A percentile compares a stretch with the other conserved stretches of the same genome.
Conservation (phyloP, 805 yeast genomes). For the Torulaspora quercuum region DNA sequence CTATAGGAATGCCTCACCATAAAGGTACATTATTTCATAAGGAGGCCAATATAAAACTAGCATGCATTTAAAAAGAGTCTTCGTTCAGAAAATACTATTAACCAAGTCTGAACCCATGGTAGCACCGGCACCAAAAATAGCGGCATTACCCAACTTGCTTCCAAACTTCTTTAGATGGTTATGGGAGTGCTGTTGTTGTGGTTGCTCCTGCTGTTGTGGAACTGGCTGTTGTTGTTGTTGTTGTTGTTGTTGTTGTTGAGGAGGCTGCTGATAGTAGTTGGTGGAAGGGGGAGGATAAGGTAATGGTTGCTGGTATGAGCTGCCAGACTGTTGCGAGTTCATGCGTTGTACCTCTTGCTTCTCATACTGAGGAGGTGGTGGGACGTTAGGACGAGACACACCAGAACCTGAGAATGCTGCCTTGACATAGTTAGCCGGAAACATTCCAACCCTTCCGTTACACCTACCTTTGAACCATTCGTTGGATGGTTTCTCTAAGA, state of each 20-base stretch:
- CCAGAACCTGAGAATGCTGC: conserved; percentile 26
- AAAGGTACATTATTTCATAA: too few species aligned
- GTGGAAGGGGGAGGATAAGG: conserved; percentile 54
- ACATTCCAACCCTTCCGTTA: conserved; percentile 66
- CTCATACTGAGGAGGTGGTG: conserved; percentile 28
- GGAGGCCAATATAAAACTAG: too few species aligned
- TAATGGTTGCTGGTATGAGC: conserved; percentile 30
- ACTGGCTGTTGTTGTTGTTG: conserved; percentile 34
- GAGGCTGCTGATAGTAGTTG: conserved; percentile 44
- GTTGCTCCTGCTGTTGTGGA: conserved; percentile 34
- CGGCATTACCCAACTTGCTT: conserved; percentile 83
- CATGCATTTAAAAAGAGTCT: conserved; percentile 1
- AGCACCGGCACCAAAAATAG: conserved; percentile 95
- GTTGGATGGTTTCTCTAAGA: conserved; percentile 67
- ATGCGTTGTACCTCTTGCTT: conserved; percentile 18
- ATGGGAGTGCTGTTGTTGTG: conserved; percentile 35
- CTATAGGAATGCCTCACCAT: too few species aligned
- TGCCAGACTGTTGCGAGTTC: conserved; percentile 32
- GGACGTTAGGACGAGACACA: conserved; percentile 14
- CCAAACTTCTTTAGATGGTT: conserved; percentile 59
- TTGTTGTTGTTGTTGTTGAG: conserved; percentile 33
- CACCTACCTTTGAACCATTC: conserved; percentile 90
- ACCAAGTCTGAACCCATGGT: conserved; percentile 83
- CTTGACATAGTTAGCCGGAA: conserved; percentile 84
- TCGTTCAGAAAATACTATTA: conserved; percentile 59